Percentiles rank a stretch among this genome's conserved stretches.
phyloP scores from a whole-genome alignment of 2,329 filamentous ascomycete species.

The Penicillium thymicola region DNA sequence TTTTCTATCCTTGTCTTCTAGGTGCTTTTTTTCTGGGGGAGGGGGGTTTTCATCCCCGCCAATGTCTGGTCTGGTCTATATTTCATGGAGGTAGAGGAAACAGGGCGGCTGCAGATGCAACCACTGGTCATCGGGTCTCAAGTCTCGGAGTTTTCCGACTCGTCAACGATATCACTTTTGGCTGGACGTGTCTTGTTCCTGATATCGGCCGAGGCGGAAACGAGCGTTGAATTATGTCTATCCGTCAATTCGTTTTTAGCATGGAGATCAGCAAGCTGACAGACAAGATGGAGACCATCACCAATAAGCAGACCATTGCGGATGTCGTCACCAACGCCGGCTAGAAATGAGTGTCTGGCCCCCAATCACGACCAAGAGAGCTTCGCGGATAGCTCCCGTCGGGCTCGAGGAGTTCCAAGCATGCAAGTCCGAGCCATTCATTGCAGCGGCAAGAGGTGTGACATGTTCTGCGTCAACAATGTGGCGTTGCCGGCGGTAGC shows the following conservation, averaged over 20 bases:
- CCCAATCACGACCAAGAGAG: neutral
- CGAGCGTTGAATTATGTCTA: neutral
- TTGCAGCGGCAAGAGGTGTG: conserved; percentile 13
- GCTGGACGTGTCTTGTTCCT: neutral
- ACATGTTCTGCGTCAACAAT: conserved; percentile 22
- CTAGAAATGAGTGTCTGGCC: no score
- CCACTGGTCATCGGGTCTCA: neutral
- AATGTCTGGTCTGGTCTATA: neutral
- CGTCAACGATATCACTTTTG: neutral
- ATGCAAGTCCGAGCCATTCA: neutral
- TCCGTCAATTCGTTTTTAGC: neutral
- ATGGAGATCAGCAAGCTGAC: neutral
- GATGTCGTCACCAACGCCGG: neutral
- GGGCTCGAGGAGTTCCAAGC: neutral
- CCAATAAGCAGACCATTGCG: neutral
- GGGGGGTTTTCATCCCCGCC: neutral
- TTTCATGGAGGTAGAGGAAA: neutral
- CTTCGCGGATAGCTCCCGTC: neutral
- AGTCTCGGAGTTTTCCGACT: neutral
- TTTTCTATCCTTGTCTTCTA: neutral
- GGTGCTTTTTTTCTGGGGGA: neutral
- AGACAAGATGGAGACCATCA: neutral
- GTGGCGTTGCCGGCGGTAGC: conserved; percentile 15
- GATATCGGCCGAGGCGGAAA: neutral
- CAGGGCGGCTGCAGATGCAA: neutral